Conservation (phyloP, 2,329 filamentous ascomycete genomes). For the Nemania abortiva region DNA sequence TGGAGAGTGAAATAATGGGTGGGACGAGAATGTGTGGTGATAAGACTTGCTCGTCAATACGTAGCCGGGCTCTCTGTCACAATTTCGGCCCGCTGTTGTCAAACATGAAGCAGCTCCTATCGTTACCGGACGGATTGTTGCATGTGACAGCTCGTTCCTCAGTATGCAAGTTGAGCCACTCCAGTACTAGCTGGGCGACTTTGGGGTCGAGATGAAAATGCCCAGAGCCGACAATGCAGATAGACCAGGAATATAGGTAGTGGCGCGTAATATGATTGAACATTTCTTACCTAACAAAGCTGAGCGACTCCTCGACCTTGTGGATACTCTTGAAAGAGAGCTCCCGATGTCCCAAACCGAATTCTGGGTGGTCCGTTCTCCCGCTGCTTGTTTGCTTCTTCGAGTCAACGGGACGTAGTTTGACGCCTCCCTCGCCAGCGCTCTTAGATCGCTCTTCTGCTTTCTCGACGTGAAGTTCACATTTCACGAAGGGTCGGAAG, state of each 20-base stretch:
- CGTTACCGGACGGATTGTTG: constrained; percentile 45
- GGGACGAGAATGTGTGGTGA: background rate
- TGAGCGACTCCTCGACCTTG: constrained; percentile 75
- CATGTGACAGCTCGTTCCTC: constrained; percentile 46
- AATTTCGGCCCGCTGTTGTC: constrained; percentile 14
- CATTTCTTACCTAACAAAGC: constrained; percentile 75
- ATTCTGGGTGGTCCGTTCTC: constrained; percentile 73
- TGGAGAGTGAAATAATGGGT: constrained; percentile 16
- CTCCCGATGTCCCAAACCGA: constrained; percentile 63
- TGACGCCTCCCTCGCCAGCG: constrained; percentile 56
- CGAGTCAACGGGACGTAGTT: constrained; percentile 68
- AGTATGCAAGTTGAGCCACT: constrained; percentile 34
- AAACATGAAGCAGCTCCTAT: constrained; percentile 6
- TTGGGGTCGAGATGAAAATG: constrained; percentile 34
- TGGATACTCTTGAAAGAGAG: constrained; percentile 70
- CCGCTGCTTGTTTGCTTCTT: constrained; percentile 69
- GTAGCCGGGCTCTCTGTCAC: constrained; percentile 5
- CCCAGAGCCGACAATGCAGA: constrained; percentile 32
- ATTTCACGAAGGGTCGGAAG: constrained; percentile 80
- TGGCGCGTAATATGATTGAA: constrained; percentile 26
- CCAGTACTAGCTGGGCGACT: constrained; percentile 35
- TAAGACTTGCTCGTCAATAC: constrained; percentile 29
- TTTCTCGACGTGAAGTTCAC: constrained; percentile 83
- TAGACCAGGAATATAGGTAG: constrained; percentile 23
- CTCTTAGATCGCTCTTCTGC: constrained; percentile 53